phyloP scores from a whole-genome alignment of 208 protist species.

The Lotmaria passim region DNA sequence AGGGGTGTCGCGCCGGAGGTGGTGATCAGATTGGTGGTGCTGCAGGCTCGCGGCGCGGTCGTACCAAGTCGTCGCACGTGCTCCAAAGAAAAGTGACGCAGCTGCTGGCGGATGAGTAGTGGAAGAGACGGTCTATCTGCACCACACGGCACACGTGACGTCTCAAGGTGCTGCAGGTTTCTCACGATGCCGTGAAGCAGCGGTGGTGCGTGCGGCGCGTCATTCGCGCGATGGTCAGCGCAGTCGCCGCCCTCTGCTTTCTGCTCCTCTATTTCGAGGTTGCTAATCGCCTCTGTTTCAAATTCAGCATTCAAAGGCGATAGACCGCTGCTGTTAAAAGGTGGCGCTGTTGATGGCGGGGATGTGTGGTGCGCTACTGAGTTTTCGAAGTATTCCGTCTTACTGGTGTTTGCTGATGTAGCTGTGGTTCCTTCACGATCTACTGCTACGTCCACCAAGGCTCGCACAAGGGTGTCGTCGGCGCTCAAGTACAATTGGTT shows the following conservation, averaged over 20 bases:
- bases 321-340: background rate
- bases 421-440: background rate
- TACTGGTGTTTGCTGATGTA: background rate
- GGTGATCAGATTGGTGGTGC: background rate
- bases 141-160: too few relatives aligned
- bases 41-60: too few relatives aligned
- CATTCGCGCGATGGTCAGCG: background rate
- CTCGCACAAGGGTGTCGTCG: conserved; percentile 16
- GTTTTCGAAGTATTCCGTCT: background rate
- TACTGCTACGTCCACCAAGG: conserved; percentile 11
- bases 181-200: background rate
- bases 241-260: background rate
- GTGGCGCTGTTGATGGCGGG: background rate
- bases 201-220: background rate
- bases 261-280: background rate
- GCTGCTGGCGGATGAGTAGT: background rate
- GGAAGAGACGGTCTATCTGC: background rate
- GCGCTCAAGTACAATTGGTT: conserved; percentile 2
- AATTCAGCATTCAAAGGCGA: background rate
- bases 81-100: conserved; percentile 1
- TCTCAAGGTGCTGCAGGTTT: too few relatives aligned
- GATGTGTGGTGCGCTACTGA: background rate
- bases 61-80: background rate
- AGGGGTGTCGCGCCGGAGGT: background rate
- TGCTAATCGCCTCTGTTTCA: background rate